A percentile compares a stretch with the other conserved stretches of the same genome.
Conservation (phyloP, 257 asterid genomes). For the Fraxinus excelsior region DNA sequence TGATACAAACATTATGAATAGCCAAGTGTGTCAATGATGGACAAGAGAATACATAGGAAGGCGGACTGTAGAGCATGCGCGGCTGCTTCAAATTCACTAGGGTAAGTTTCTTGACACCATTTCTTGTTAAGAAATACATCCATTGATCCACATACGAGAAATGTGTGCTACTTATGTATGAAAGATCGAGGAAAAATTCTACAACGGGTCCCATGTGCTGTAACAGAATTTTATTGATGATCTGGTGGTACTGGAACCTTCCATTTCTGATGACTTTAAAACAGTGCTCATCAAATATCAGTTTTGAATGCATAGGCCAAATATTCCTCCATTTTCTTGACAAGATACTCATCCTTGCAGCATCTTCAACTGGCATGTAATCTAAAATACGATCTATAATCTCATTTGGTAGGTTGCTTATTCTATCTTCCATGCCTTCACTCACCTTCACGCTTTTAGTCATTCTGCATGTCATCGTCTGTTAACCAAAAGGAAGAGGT, state of each 20-base stretch:
- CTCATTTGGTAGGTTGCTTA: constrained; percentile 21
- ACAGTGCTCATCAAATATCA: constrained; percentile 1
- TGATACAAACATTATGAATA: background rate
- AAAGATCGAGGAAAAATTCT: constrained; percentile 10
- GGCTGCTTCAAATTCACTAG: background rate
- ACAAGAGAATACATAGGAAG: background rate
- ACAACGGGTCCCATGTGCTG: constrained; percentile 11
- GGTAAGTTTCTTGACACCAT: constrained; percentile 10
- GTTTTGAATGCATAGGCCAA: constrained; percentile 15
- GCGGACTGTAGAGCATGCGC: background rate
- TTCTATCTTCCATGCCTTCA: constrained; percentile 6
- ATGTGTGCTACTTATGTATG: background rate
- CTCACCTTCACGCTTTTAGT: no score
- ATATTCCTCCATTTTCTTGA: constrained; percentile 31
- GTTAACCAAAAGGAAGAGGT: background rate
- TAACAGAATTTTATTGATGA: background rate
- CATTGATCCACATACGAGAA: constrained; percentile 1
- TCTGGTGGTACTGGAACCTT: background rate
- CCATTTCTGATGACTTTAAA: background rate
- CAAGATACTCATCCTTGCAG: constrained; percentile 30
- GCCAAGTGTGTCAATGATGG: background rate
- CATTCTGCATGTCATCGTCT: no score
- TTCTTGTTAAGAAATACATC: background rate
- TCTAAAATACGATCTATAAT: constrained; percentile 21
- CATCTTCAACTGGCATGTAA: constrained; percentile 24